Percentiles rank a stretch among this genome's conserved stretches.
These are phyloP conservation scores for Camptophora hylomeconis DNA, from an alignment of 2,329 filamentous ascomycete genomes.

Conservation along the genomic window DNA sequence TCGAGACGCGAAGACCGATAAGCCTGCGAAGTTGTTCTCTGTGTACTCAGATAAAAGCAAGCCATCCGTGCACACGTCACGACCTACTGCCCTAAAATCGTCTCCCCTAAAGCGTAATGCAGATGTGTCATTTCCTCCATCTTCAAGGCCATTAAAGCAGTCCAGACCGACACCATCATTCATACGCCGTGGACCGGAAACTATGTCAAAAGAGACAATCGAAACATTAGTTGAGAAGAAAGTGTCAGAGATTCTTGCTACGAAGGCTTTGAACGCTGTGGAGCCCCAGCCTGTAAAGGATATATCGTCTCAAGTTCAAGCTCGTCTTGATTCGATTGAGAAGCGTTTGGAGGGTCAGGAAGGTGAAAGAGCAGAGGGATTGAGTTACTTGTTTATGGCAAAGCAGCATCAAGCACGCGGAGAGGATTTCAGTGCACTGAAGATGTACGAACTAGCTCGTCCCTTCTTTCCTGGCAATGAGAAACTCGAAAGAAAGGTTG, in stretches of 20 bases:
- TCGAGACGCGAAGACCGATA: conserved; percentile 42
- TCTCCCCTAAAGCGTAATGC: conserved; percentile 27
- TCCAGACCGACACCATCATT: conserved; percentile 18
- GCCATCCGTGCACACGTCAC: conserved; percentile 20
- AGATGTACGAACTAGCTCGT: conserved; percentile 74
- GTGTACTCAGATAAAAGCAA: conserved; percentile 70
- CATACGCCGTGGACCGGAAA: conserved; percentile 14
- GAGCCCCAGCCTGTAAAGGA: conserved; percentile 16
- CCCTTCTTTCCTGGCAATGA: conserved; percentile 77
- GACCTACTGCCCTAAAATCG: conserved; percentile 22
- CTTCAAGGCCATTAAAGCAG: conserved; percentile 35
- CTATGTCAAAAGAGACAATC: conserved; percentile 52
- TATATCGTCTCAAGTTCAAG: conserved; percentile 68
- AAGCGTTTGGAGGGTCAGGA: conserved; percentile 68
- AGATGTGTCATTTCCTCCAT: conserved; percentile 18
- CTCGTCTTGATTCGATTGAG: conserved; percentile 71
- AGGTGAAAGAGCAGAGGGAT: conserved; percentile 64
- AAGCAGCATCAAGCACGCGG: conserved; percentile 79
- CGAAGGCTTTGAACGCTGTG: conserved; percentile 17
- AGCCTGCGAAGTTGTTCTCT: conserved; percentile 70
- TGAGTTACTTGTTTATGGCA: conserved; percentile 79
- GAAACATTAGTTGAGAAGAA: conserved; percentile 88
- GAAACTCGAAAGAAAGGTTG: conserved; percentile 52
- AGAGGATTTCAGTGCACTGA: conserved; percentile 63
- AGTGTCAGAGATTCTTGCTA: conserved; percentile 72